Evolutionary conservation across 345 rosid species (phyloP), one percentile per base, ranked within the genome.

Genomic region (Eutrema heterophyllum): DNA sequence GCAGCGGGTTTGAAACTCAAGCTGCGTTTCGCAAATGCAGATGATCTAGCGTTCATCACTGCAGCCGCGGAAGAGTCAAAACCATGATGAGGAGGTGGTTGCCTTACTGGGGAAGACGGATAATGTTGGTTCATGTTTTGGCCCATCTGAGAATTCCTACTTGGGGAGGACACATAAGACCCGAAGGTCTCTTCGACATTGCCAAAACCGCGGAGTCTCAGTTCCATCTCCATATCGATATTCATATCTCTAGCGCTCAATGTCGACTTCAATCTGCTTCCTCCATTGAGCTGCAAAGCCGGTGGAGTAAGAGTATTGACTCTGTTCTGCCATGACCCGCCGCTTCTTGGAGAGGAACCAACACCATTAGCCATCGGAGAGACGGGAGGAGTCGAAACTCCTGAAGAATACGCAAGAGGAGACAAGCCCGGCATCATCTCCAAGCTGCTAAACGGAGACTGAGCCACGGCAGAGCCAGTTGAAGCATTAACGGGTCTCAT

Each of bases 401-500:
- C 73, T 5, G 89, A 57, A 9, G 97, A 86, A 80, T 84, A 40
- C 0, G 88, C 71, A 79, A 84, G 52, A 33, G 96, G 86, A 52
- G 88, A 86, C 86, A 85, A 33, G 11, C 84, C 36, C 3, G 82
- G 26, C 89, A 92, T 96, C 91, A 92, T 93, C 50, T 84, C 74
- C 56, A 64, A 36, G 43, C 72, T 74, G 16, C 1, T 57, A 66
- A 46, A 61, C 29, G 79, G 76, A 56, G 67, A 63, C 32, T 77
- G 80, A 76, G 71, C 85, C 86, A 95, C 80, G 2, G 99, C 99
- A 46, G 97, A 92, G 60, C 99, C 99, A 0, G 98, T 95, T 33
- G 96, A 81, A 35, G 96, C 94, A 83, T 88, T 87, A 4, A 95
- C 97, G 0, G 99, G 98, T 15, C 98, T 89, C 82, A 95, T 75